These are phyloP conservation scores for Nasturtium officinale DNA, from an alignment of 345 rosid genomes.

Conservation along the genomic window DNA sequence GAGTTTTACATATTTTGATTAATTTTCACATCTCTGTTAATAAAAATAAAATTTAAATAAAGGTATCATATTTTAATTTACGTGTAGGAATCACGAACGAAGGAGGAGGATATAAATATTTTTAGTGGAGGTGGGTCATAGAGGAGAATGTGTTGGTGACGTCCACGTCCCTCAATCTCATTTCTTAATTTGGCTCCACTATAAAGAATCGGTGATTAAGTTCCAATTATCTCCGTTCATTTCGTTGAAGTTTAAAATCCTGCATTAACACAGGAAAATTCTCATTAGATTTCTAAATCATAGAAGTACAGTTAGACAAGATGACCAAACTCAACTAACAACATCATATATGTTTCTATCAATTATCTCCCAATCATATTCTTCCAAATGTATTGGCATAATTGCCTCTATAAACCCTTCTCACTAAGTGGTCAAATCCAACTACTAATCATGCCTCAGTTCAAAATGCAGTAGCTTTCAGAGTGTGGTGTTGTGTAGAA, in stretches of 20 bases:
- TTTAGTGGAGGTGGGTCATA: slow-evolving; percentile 52
- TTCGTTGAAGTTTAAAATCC: background rate
- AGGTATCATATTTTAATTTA: background rate
- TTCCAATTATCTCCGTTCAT: slow-evolving; percentile 16
- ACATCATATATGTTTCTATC: background rate
- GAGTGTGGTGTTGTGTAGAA: slow-evolving; percentile 9
- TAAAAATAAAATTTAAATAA: too few species aligned
- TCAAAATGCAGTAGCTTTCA: slow-evolving; percentile 28
- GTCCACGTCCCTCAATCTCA: slow-evolving; percentile 50
- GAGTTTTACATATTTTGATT: background rate
- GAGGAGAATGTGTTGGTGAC: slow-evolving; percentile 45
- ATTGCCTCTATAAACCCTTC: slow-evolving; percentile 4
- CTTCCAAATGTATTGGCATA: slow-evolving; percentile 35
- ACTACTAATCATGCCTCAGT: slow-evolving; percentile 25
- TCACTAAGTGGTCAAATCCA: slow-evolving; percentile 34
- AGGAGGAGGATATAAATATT: slow-evolving; percentile 4
- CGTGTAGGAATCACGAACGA: slow-evolving; percentile 31
- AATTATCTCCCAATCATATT: slow-evolving; percentile 36
- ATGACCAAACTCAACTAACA: slow-evolving; percentile 20
- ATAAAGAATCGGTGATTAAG: slow-evolving; percentile 22
- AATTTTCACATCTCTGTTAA: background rate
- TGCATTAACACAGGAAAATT: slow-evolving; percentile 4
- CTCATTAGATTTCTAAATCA: background rate
- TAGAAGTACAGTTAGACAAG: background rate
- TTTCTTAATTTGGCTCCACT: slow-evolving; percentile 37